Evolutionary conservation across 768 basidiomycete genomes (phyloP).

Genomic region (Phylloporus arenicola): DNA sequence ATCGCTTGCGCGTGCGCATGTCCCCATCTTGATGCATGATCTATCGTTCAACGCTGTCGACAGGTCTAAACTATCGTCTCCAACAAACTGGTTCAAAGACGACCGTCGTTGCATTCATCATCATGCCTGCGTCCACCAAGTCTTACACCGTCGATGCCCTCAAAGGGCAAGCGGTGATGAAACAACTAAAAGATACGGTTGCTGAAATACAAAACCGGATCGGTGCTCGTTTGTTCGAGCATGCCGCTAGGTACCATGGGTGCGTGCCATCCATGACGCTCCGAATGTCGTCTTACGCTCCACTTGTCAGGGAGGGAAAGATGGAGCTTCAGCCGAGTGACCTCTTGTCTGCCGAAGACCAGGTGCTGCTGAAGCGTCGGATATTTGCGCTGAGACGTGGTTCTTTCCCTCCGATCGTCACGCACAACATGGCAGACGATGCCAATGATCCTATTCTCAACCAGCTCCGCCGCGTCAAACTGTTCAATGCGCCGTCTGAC

Average conservation of each 20-base stretch:
- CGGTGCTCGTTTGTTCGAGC: slow-evolving; percentile 88
- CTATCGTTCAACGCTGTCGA: not conserved
- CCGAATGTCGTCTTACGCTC: not conserved
- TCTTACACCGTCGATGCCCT: slow-evolving; percentile 97
- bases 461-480: slow-evolving; percentile 87
- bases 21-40: not conserved
- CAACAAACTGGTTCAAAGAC: slow-evolving; percentile 60
- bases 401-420: slow-evolving; percentile 92
- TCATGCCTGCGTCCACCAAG: slow-evolving; percentile 95
- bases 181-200: slow-evolving; percentile 93
- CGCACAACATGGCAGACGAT: slow-evolving; percentile 98
- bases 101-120: slow-evolving; percentile 97
- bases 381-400: slow-evolving; percentile 95
- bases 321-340: slow-evolving; percentile 67
- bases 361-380: slow-evolving; percentile 89
- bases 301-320: slow-evolving; percentile 55
- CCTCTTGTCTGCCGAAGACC: slow-evolving; percentile 87
- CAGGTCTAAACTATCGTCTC: slow-evolving; percentile 56
- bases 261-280: slow-evolving; percentile 31
- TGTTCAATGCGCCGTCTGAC: slow-evolving; percentile 86
- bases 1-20: slow-evolving; percentile 72
- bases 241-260: slow-evolving; percentile 91
- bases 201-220: slow-evolving; percentile 92
- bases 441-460: slow-evolving; percentile 87
- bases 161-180: slow-evolving; percentile 95